Evolutionary conservation across 1,284 basidiomycete species (phyloP).

Genomic region (Rhodotorula sp.): DNA sequence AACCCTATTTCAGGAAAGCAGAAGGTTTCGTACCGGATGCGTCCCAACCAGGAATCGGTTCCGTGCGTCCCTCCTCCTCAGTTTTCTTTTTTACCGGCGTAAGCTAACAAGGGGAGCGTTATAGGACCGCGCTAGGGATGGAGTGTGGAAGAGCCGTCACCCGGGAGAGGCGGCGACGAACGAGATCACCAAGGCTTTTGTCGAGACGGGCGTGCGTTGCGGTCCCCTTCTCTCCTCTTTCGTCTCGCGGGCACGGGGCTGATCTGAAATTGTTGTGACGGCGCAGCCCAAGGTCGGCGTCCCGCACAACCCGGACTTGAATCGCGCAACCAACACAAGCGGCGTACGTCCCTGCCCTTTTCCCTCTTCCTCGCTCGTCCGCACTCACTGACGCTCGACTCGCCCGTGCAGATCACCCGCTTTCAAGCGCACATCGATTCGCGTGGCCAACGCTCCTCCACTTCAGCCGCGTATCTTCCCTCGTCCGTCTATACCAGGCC

Average conservation of each 20-base stretch:
- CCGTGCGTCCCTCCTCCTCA: not conserved
- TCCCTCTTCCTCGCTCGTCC: not conserved
- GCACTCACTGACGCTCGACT: not conserved
- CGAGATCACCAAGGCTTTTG: constrained; percentile 5
- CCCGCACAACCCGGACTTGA: constrained; percentile 20
- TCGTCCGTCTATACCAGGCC: constrained; percentile 10
- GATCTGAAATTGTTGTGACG: not conserved
- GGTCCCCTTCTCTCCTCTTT: not conserved
- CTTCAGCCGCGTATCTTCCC: constrained; percentile 29
- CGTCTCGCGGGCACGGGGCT: not conserved
- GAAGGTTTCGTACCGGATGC: constrained; percentile 21
- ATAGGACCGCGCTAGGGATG: constrained; percentile 44
- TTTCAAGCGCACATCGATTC: constrained; percentile 15
- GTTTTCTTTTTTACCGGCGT: not conserved
- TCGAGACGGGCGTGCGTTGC: constrained; percentile 14
- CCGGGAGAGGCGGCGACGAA: constrained; percentile 9
- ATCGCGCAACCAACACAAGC: constrained; percentile 14
- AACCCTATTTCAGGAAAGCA: constrained; percentile 44
- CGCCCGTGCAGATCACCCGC: constrained; percentile 13
- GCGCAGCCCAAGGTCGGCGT: constrained; percentile 12
- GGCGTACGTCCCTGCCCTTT: constrained; percentile 7
- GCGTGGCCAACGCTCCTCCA: constrained; percentile 17
- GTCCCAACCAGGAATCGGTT: not conserved
- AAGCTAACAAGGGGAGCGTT: constrained; percentile 31
- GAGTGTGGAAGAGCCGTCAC: constrained; percentile 42